Base-by-base conservation (phyloP, 176 grass and related monocot genomes). In the Pontederia crassipes region DNA sequence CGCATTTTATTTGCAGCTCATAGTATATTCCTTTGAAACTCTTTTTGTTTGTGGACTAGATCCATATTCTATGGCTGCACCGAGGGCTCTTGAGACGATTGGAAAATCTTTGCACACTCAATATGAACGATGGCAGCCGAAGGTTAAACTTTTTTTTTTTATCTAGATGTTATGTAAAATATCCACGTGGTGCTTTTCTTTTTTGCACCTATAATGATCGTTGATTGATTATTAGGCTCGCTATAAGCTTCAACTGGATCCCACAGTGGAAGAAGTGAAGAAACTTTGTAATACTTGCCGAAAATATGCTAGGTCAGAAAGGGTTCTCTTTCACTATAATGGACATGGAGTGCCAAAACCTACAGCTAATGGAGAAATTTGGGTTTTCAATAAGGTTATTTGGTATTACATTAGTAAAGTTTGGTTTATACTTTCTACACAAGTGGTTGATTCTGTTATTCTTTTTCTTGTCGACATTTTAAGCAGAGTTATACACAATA, bases 321-420 rank as follows among this genome's bases (percentile, higher is more conserved):
- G 93, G 66, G 93, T 98, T n/a, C 80, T 98, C 79, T 98, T 98
- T 64, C 93, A 98, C 77, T 98, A 98, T 48, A 98, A 98, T 77
- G 93, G 93, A 46, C 93, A 98, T 24, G 93, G 93, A 40, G 93
- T 98, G 58, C 93, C 87, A 78, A 98, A 88, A 45, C 93, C 93
- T 63, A 98, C 93, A 57, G 48, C 84, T 48, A 98, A 92, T 83
- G 83, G 87, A 49, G 93, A 98, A 80, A 88, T 98, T 88, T 98
- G 93, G 93, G 84, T 98, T 56, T 98, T 98, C 82, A 98, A 98
- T 57, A 98, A 98, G 87, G 87, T 90, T 64, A 64, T 64, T 78
- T 11, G 64, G 9, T 11, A 8, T 15, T 17, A 40, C 52, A 72
- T 58, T 81, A 16, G 8, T 16, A 11, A 17, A 11, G 12, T 28